phyloP scores from a whole-genome alignment of 305 asterid genomes.

The Fraxinus xanthoxyloides region DNA sequence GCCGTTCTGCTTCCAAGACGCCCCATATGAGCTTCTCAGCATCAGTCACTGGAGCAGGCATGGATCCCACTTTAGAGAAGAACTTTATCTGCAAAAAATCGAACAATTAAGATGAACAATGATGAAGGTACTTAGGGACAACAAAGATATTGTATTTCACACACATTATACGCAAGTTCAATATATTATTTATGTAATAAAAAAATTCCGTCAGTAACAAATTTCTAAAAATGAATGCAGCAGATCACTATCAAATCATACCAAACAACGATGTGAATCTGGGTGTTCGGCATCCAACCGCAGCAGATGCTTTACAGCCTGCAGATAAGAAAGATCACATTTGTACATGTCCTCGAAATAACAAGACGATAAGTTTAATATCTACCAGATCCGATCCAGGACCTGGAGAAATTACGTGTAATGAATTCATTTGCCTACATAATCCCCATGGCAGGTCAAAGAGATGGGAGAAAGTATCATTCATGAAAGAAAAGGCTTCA shows the following conservation, averaged over 20 bases:
- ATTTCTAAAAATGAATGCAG: background rate
- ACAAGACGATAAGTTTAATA: constrained; percentile 12
- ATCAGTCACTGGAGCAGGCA: constrained; percentile 72
- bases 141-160: background rate
- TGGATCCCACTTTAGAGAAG: constrained; percentile 73
- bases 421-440: background rate
- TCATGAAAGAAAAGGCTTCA: constrained; percentile 3
- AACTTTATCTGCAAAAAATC: constrained; percentile 63
- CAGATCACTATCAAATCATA: constrained; percentile 36
- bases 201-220: background rate
- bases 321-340: constrained; percentile 27
- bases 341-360: constrained; percentile 14
- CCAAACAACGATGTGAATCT: constrained; percentile 89
- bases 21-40: constrained; percentile 77
- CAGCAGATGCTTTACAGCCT: constrained; percentile 78
- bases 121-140: background rate
- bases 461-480: constrained; percentile 8
- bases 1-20: constrained; percentile 84
- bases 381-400: background rate
- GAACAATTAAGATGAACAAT: constrained; percentile 2
- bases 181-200: background rate
- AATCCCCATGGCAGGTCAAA: background rate
- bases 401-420: too few species aligned
- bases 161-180: background rate
- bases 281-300: constrained; percentile 77